Base-by-base conservation (phyloP, 768 basidiomycete genomes). In the Phlebiopsis flavidoalba region DNA sequence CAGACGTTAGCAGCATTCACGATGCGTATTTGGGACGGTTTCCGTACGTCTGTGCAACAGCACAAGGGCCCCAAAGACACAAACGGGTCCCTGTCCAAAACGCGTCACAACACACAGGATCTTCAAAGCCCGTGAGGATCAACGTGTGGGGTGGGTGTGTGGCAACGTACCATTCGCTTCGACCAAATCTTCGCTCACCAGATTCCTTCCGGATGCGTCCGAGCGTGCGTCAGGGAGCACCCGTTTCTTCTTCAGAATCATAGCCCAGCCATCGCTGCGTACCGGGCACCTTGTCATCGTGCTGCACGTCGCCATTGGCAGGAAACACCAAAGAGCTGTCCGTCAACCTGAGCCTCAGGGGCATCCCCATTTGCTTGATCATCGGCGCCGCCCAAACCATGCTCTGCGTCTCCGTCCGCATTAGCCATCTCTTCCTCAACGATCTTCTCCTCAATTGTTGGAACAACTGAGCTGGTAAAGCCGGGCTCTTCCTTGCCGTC, bases 81-180 rank as follows among this genome's bases (percentile, higher is more conserved):
- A 90, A 82, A 62, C 89, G n/a, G n/a, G n/a, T n/a, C n/a, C 80
- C 68, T 89, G n/a, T 89, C 93, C 93, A 98, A 71, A 98, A 98
- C 49, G 72, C 75, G 61, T 95, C 93, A 64, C 78, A 82, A 64
- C 78, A 82, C 43, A 98, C 79, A 12, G 96, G 96, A 72, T 99
- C 96, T 60, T 90, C 88, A 63, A 99, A 95, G 35, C 82, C n/a
- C 85, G 60, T 90, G 74, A 0, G 88, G 83, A 63, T 90, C 86
- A 45, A 96, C 82, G 36, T 79, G 74, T 5, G 93, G 93, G n/a
- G 83, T 82, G 1, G 81, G 78, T 0, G 83, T 85, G n/a, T 0
- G 85, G 85, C 58, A 91, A 73, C 37, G 80, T n/a, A 80, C 85
- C 86, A 89, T 8, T 77, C n/a, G 72, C 60, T 82, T 84, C 45